Conservation (phyloP, 192 early-diverging fungal genomes). For the Coemansia umbellata region DNA sequence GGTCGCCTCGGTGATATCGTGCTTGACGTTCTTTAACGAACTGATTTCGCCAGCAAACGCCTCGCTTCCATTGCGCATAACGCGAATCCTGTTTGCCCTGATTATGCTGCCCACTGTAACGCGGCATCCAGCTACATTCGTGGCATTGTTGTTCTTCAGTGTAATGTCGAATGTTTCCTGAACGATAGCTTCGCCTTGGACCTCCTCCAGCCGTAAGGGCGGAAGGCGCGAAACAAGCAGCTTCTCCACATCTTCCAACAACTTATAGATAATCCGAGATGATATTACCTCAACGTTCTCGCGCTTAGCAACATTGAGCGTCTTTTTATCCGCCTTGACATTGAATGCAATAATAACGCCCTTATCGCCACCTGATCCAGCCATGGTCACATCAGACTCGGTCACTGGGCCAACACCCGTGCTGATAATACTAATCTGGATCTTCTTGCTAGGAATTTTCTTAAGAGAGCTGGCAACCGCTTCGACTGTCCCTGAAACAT, state of each 20-base stretch:
- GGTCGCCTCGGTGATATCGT: slow-evolving; percentile 80
- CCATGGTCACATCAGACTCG: slow-evolving; percentile 81
- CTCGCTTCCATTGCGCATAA: slow-evolving; percentile 63
- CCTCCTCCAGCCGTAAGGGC: slow-evolving; percentile 69
- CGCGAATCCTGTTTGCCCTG: slow-evolving; percentile 57
- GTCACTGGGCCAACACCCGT: slow-evolving; percentile 82
- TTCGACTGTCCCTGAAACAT: slow-evolving; percentile 92
- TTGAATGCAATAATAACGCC: slow-evolving; percentile 84
- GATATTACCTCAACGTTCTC: slow-evolving; percentile 62
- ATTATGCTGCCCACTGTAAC: slow-evolving; percentile 70
- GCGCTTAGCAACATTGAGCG: slow-evolving; percentile 56
- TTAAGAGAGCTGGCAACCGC: slow-evolving; percentile 74
- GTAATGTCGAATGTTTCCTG: slow-evolving; percentile 82
- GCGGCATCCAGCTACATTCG: slow-evolving; percentile 81
- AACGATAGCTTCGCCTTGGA: slow-evolving; percentile 86
- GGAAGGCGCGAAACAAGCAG: slow-evolving; percentile 70
- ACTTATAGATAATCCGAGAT: slow-evolving; percentile 86
- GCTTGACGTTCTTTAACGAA: slow-evolving; percentile 81
- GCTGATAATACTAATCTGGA: slow-evolving; percentile 66
- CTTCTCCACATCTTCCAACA: slow-evolving; percentile 88
- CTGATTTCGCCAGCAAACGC: slow-evolving; percentile 67
- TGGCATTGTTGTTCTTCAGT: slow-evolving; percentile 65
- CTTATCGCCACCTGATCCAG: slow-evolving; percentile 50
- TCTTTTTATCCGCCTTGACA: slow-evolving; percentile 76
- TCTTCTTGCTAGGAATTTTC: slow-evolving; percentile 75